These are phyloP conservation scores for Gracilaria domingensis DNA, from an alignment of 23 red algal genomes.

Conservation along the genomic window DNA sequence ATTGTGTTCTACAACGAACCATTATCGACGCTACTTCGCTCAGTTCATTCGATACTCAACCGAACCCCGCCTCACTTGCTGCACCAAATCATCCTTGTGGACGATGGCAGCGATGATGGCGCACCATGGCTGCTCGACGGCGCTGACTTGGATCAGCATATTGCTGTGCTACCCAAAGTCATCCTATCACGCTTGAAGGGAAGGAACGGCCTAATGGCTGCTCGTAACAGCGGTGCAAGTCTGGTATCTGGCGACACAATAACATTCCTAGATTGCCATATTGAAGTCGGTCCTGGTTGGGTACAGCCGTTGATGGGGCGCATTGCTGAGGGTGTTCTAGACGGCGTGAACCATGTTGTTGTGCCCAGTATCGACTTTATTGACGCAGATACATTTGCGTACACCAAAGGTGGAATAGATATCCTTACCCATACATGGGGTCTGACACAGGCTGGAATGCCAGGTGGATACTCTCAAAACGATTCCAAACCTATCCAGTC, in stretches of 20 bases:
- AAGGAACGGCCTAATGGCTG: conserved; percentile 64
- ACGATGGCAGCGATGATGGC: conserved; percentile 74
- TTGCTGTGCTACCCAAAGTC: conserved; percentile 56
- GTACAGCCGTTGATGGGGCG: conserved; percentile 57
- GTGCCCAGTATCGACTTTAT: conserved; percentile 67
- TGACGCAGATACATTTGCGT: conserved; percentile 68
- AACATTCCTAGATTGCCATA: conserved; percentile 56
- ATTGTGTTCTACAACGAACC: conserved; percentile 75
- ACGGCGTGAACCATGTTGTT: conserved; percentile 63
- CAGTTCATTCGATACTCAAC: conserved; percentile 65
- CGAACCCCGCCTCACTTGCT: conserved; percentile 49
- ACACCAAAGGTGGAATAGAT: conserved; percentile 61
- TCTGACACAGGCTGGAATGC: conserved; percentile 54
- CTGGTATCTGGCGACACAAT: conserved; percentile 56
- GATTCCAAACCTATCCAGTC: conserved; percentile 14
- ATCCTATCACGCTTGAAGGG: conserved; percentile 48
- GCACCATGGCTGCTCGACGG: conserved; percentile 65
- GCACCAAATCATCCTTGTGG: conserved; percentile 70
- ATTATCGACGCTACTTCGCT: conserved; percentile 47
- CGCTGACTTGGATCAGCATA: conserved; percentile 48
- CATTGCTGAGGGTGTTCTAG: conserved; percentile 51
- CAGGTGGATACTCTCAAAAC: not conserved
- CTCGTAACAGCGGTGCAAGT: conserved; percentile 60
- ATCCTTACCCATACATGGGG: conserved; percentile 68
- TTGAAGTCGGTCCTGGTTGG: conserved; percentile 67